These are phyloP conservation scores for Clavaria fumosa DNA, from an alignment of 768 basidiomycete genomes.

Conservation along the genomic window DNA sequence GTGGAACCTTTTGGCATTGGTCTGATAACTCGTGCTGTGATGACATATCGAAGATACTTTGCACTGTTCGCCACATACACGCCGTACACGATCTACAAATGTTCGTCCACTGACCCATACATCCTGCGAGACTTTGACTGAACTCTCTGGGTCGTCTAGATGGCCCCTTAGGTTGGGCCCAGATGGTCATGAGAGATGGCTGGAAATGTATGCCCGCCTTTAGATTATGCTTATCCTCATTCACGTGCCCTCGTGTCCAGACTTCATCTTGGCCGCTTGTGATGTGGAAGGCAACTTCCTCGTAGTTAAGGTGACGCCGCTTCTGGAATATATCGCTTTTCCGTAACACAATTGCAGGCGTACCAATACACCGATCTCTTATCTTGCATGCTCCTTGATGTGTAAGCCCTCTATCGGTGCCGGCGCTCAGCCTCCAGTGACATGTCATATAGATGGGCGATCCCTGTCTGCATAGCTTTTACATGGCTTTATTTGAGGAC, in stretches of 20 bases:
- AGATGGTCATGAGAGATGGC: slow-evolving; percentile 55
- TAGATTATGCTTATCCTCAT: neutral
- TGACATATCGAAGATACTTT: slow-evolving; percentile 79
- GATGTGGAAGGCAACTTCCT: slow-evolving; percentile 86
- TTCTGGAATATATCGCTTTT: too few relatives aligned
- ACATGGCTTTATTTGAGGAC: slow-evolving; percentile 73
- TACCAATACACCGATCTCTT: slow-evolving; percentile 78
- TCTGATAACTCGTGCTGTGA: too few relatives aligned
- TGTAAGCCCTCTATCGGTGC: slow-evolving; percentile 34
- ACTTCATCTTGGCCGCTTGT: slow-evolving; percentile 60
- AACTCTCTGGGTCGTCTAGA: slow-evolving; percentile 27
- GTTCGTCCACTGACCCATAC: slow-evolving; percentile 25
- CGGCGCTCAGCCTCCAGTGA: too few relatives aligned
- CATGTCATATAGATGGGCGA: slow-evolving; percentile 51
- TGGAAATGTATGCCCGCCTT: slow-evolving; percentile 59
- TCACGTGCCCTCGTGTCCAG: slow-evolving; percentile 21
- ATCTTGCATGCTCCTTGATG: slow-evolving; percentile 86
- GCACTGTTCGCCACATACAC: slow-evolving; percentile 63
- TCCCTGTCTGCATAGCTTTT: slow-evolving; percentile 73
- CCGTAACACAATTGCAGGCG: slow-evolving; percentile 29
- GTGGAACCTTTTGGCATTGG: neutral
- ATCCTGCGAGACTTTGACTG: neutral
- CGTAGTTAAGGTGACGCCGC: slow-evolving; percentile 44
- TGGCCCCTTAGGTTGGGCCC: slow-evolving; percentile 73
- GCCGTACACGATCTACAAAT: slow-evolving; percentile 81